Evolutionary conservation across 331 rosid genomes (phyloP), one percentile per base, ranked within the genome.

Genomic region (Quercus tomentella): DNA sequence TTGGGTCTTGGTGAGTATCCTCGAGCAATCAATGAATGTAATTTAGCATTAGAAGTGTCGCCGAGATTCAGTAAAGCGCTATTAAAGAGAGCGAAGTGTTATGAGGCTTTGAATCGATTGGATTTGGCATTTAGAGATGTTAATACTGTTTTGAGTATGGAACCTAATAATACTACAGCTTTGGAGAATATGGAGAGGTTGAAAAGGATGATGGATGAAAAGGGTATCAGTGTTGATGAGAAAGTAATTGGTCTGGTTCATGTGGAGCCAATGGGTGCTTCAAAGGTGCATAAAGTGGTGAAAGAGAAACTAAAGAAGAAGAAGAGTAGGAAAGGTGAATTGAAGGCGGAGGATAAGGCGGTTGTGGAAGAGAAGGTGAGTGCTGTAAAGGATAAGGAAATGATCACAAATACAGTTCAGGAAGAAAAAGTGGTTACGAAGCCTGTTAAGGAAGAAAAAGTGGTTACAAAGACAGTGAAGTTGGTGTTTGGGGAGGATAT

Each of bases 401-500:
- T 77, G 75, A 72, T 79, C 30, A 33, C 31, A 2, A 82, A 73
- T 61, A 16, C 72, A 4, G 51, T 78, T 66, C 86, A 81, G 80
- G 69, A 85, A 74, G 89, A 85, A 8, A 87, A 86, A 70, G 33
- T 45, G 52, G 75, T 76, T 3, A 52, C 33, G 21, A 82, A 83
- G 78, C 74, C 80, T 73, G 80, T 83, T 14, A 77, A 72, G 79
- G 75, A 85, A 70, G 90, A 91, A 76, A 86, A 82, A 41, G 68
- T 22, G 30, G 90, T 81, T 23, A 77, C 87, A 6, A 94, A 88
- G 93, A 91, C 91, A 3, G 97, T 93, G 55, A 94, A 94, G 87
- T 83, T 94, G 90, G 93, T 94, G 37, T 87, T 84, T n/a, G 97
- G 97, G 69, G 97, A 94, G 78, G 98, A 94, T 83, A 94, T 94